Base-by-base conservation (phyloP, 768 basidiomycete species). In the Kwoniella sp. region DNA sequence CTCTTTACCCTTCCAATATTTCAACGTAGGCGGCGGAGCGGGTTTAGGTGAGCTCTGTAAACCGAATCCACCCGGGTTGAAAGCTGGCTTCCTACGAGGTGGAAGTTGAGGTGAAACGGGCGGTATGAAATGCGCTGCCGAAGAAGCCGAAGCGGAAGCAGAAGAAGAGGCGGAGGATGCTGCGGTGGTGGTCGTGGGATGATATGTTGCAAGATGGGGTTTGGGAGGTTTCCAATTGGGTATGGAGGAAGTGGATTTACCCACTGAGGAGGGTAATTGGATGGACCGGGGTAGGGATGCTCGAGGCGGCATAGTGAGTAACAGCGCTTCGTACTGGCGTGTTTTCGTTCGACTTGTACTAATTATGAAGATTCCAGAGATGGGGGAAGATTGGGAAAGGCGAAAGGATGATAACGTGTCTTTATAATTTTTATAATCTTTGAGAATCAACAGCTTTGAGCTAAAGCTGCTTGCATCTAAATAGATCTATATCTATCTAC, bases 1-100 rank as follows among this genome's bases (percentile, higher is more conserved):
- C 46, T 64, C 64, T 54, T 71, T 68, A 2, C 68, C 60, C 30
- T 50, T 50, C 36, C 58, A 49, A 10, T 33, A 44, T 40, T 40
- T 58, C 8, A 49, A 57, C n/a, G 52, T 48, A 15, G 52, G 52
- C 17, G 44, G 25, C 22, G 60, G 50, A 13, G 54, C 57, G 15
- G 70, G 56, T 19, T 33, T 44, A 12, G 67, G 57, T 22, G 33
- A 55, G 17, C 36, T 29, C 29, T 60, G 55, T 24, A 72, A 17
- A 6, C 73, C 73, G 33, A 74, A 74, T 26, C 73, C 73, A 29
- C 67, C 70, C 22, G 70, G 68, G 36, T 63, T 64, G 53, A 70
- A 74, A 40, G 55, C 58, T 15, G 73, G 73, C 60, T 70, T 57
- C 9, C 73, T 47, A 30, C 73, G 25, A 8, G 65, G 61, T 13